Evolutionary conservation across 108 stramenopile genomes (phyloP), one percentile per base, ranked within the genome.

Genomic region (Fistulifera solaris): DNA sequence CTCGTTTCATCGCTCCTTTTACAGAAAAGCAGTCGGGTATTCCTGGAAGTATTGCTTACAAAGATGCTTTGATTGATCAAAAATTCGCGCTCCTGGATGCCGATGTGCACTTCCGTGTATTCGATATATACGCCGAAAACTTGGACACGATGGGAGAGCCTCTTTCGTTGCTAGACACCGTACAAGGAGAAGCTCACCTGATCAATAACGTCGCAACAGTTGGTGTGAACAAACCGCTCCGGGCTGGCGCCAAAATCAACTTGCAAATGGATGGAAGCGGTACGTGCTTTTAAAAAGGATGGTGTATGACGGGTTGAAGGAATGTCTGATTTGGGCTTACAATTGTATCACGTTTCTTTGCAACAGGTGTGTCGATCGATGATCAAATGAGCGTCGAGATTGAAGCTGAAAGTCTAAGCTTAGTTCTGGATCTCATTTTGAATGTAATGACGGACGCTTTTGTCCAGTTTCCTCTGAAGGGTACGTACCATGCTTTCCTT

Each of bases 81-180:
- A 27, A 71, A 7, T 48, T 88, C 24, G 45, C 58, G 8, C 54
- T 82, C n/a, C 61, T 88, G 0, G 68, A 80, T 24, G 78, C 83
- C 38, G 64, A 44, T 12, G 64, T 85, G 16, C 52, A 63, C 40
- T 40, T 89, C 18, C 54, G 66, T 26, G 65, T 70, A 1, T 67
- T 40, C 19, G 75, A 89, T 56, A 61, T 76, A n/a, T 48, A 56
- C 21, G 43, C 85, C 1, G 65, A 72, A 13, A 78, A 85, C 48
- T 40, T 89, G 1, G 76, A 89, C 41, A 78, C 70, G 13, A 40
- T 89, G 46, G 77, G 71, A 5, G 41, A 54, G 23, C 87, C 83
- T 2, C 41, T 89, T 26, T 55, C 35, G 10, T n/a, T 89, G 22
- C 62, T 89, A 2, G 61, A 68, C 7, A 78, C 81, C 0, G 47